These are phyloP conservation scores for Ophiocordyceps sinensis DNA, from an alignment of 2,329 filamentous ascomycete species.

Conservation along the genomic window DNA sequence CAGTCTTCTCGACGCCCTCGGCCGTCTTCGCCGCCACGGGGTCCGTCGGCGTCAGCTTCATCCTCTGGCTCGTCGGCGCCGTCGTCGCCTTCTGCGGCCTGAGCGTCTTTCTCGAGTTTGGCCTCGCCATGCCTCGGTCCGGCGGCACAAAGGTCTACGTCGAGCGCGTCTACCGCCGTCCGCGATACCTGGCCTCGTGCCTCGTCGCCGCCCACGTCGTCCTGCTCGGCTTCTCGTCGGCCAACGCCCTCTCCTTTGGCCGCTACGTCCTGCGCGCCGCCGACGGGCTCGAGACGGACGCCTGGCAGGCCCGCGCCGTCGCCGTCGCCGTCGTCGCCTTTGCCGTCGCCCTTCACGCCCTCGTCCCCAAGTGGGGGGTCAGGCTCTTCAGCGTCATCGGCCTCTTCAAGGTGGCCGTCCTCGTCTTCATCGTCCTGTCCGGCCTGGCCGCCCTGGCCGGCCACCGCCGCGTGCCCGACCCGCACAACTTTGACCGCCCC, in stretches of 20 bases:
- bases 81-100: slow-evolving; percentile 46
- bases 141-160: slow-evolving; percentile 59
- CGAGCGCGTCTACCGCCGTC: slow-evolving; percentile 51
- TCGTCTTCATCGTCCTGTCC: slow-evolving; percentile 46
- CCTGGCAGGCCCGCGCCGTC: slow-evolving; percentile 43
- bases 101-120: slow-evolving; percentile 50
- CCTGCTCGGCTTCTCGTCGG: slow-evolving; percentile 51
- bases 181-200: slow-evolving; percentile 48
- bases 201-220: slow-evolving; percentile 50
- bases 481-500: slow-evolving; percentile 42
- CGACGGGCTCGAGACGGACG: slow-evolving; percentile 30
- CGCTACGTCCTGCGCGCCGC: slow-evolving; percentile 49
- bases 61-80: slow-evolving; percentile 49
- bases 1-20: slow-evolving; percentile 40
- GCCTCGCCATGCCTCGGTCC: slow-evolving; percentile 55
- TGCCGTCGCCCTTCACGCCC: slow-evolving; percentile 34
- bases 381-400: slow-evolving; percentile 44
- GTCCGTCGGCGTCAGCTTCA: slow-evolving; percentile 24
- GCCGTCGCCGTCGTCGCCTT: slow-evolving; percentile 40
- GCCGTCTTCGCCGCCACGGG: slow-evolving; percentile 36
- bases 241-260: slow-evolving; percentile 56
- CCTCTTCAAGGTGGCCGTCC: slow-evolving; percentile 43
- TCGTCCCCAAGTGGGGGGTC: slow-evolving; percentile 42
- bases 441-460: slow-evolving; percentile 43
- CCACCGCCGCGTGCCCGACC: slow-evolving; percentile 29